Conservation (phyloP, 371 early-diverging fungal species). For the Rhizomucor pusillus region DNA sequence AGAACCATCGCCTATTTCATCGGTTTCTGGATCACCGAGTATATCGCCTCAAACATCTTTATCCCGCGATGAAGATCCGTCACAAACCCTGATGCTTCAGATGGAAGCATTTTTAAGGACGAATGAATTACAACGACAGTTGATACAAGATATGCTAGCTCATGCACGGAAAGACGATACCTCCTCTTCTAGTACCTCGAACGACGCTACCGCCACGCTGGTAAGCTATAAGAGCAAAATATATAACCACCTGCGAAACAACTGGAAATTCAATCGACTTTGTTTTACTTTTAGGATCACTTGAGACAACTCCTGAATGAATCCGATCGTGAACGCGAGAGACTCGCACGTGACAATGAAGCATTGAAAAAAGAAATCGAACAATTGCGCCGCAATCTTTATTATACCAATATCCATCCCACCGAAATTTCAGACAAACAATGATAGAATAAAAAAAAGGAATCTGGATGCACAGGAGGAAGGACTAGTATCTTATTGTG, state of each 20-base stretch:
- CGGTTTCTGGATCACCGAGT: slow-evolving; percentile 18
- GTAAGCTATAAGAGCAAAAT: slow-evolving; percentile 3
- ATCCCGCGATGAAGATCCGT: slow-evolving; percentile 27
- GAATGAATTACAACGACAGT: slow-evolving; percentile 29
- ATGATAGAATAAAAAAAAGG: background rate
- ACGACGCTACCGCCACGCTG: slow-evolving; percentile 3
- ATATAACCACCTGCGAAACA: background rate
- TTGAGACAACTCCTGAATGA: slow-evolving; percentile 44
- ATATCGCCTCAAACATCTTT: slow-evolving; percentile 23
- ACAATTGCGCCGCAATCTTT: slow-evolving; percentile 18
- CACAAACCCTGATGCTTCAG: slow-evolving; percentile 20
- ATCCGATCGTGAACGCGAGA: slow-evolving; percentile 49
- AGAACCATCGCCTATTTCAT: slow-evolving; percentile 6
- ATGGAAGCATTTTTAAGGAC: slow-evolving; percentile 32
- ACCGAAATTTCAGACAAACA: background rate
- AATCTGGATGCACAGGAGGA: no score
- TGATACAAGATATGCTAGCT: slow-evolving; percentile 31
- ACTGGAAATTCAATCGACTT: background rate
- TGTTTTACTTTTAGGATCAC: slow-evolving; percentile 15
- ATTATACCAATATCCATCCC: no score
- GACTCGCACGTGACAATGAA: slow-evolving; percentile 53
- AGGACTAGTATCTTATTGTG: no score
- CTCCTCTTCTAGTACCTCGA: background rate
- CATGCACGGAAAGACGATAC: background rate
- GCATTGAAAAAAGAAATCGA: slow-evolving; percentile 47